Conservation (phyloP, 2,329 filamentous ascomycete species). For the Kalmusia sp. region DNA sequence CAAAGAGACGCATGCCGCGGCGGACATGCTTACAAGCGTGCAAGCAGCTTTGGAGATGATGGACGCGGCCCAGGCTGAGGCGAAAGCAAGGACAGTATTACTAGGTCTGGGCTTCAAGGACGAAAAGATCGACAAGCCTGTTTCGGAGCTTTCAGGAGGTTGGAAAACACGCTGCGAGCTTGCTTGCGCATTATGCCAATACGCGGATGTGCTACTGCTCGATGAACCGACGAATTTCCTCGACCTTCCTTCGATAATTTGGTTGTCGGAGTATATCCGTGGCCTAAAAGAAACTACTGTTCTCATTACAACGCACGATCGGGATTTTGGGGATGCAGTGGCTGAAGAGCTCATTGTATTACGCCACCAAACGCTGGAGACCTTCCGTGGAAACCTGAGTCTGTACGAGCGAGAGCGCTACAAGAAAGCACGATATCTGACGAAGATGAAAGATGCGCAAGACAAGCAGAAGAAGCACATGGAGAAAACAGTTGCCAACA, state of each 20-base stretch:
- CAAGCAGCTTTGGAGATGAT: conserved; percentile 70
- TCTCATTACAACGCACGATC: conserved; percentile 83
- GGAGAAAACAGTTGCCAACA: conserved; percentile 77
- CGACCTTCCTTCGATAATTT: conserved; percentile 82
- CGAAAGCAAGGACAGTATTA: conserved; percentile 67
- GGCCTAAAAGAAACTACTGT: conserved; percentile 68
- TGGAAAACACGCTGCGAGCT: conserved; percentile 54
- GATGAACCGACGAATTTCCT: conserved; percentile 91
- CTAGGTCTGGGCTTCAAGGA: conserved; percentile 75
- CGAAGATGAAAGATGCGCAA: conserved; percentile 80
- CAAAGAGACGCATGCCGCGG: conserved; percentile 71
- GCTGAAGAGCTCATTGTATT: conserved; percentile 79
- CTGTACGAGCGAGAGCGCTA: conserved; percentile 73
- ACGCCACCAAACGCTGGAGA: conserved; percentile 72
- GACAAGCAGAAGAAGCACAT: conserved; percentile 83
- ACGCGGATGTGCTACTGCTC: conserved; percentile 78
- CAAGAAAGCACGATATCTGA: conserved; percentile 72
- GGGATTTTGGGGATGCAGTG: conserved; percentile 78
- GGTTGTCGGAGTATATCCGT: conserved; percentile 77
- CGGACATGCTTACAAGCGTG: conserved; percentile 72
- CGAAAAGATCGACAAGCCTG: conserved; percentile 63
- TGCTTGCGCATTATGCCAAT: conserved; percentile 68
- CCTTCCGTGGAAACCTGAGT: conserved; percentile 77
- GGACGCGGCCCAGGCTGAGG: conserved; percentile 68
- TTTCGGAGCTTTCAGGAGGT: conserved; percentile 74